A percentile compares a stretch with the other conserved stretches of the same genome.
These are phyloP conservation scores for Puccinia sorghi DNA, from an alignment of 1,284 basidiomycete genomes.

Conservation along the genomic window DNA sequence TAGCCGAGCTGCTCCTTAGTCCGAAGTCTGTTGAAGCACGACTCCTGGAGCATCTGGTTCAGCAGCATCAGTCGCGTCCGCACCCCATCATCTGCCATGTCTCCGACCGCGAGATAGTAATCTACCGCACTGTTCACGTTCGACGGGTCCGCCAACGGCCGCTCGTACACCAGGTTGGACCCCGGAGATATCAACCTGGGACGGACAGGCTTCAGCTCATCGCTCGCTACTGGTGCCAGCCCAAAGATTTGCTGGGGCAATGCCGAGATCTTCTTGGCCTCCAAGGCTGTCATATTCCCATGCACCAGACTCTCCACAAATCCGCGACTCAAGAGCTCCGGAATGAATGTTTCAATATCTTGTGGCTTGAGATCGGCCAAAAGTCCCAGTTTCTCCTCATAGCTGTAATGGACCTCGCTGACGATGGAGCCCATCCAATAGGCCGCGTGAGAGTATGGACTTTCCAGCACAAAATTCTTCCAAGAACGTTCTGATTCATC, in stretches of 20 bases:
- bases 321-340: conserved; percentile 68
- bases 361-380: conserved; percentile 67
- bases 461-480: conserved; percentile 42
- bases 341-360: conserved; percentile 72
- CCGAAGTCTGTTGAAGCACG: conserved; percentile 89
- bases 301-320: conserved; percentile 76
- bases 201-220: conserved; percentile 65
- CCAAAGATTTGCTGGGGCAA: conserved; percentile 71
- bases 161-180: conserved; percentile 70
- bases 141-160: conserved; percentile 76
- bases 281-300: conserved; percentile 85
- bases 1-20: conserved; percentile 97
- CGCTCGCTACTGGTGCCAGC: conserved; percentile 64
- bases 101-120: conserved; percentile 57
- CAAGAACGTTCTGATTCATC: conserved; percentile 67
- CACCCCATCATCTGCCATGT: conserved; percentile 63
- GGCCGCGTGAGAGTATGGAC: conserved; percentile 24
- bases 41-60: conserved; percentile 78
- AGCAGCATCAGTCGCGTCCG: conserved; percentile 60
- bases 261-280: conserved; percentile 73
- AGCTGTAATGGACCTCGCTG: conserved; percentile 27
- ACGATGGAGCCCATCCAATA: conserved; percentile 41
- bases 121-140: conserved; percentile 75
- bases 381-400: conserved; percentile 36
- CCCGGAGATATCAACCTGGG: conserved; percentile 68